phyloP scores from a whole-genome alignment of 352 stramenopile species.

The Phytopythium ostracodes region DNA sequence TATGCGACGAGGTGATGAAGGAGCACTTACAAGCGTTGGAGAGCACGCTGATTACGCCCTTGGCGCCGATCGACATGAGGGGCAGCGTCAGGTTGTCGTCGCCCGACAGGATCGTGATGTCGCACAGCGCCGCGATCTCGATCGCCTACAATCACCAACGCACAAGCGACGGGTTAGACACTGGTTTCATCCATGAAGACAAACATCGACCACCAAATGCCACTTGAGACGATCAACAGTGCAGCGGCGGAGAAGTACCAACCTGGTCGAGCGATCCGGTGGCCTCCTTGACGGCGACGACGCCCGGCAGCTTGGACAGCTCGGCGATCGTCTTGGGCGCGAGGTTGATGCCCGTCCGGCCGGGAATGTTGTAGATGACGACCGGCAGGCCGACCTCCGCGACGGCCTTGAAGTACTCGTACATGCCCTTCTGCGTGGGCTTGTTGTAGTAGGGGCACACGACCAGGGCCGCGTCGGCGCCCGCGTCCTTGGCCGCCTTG shows the following conservation, averaged over 20 bases:
- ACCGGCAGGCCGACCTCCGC: conserved; percentile 88
- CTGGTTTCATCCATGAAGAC: too few species aligned
- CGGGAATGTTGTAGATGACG: conserved; percentile 97
- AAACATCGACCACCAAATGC: too few species aligned
- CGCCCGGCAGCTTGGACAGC: conserved; percentile 91
- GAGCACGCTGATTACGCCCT: conserved; percentile 89
- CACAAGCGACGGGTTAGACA: too few species aligned
- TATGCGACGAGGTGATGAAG: too few species aligned
- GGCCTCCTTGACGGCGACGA: conserved; percentile 98
- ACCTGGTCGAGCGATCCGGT: conserved; percentile 90
- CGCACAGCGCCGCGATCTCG: conserved; percentile 85
- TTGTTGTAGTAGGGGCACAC: conserved; percentile 99
- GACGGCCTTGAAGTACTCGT: conserved; percentile 93
- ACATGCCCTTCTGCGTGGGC: conserved; percentile 94
- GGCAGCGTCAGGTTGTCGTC: conserved; percentile 90
- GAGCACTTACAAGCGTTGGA: conserved; percentile 78
- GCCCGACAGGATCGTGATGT: conserved; percentile 90
- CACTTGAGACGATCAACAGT: too few species aligned
- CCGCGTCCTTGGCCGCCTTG: conserved; percentile 87
- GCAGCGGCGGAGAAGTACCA: background rate
- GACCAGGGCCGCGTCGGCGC: conserved; percentile 93
- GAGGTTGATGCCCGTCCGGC: conserved; percentile 95
- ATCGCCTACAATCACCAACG: conserved; percentile 41
- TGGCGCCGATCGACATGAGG: conserved; percentile 87
- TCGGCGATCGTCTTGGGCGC: conserved; percentile 92